Evolutionary conservation across 208 protist genomes (phyloP).

Genomic region (Trichomonas tenax): DNA sequence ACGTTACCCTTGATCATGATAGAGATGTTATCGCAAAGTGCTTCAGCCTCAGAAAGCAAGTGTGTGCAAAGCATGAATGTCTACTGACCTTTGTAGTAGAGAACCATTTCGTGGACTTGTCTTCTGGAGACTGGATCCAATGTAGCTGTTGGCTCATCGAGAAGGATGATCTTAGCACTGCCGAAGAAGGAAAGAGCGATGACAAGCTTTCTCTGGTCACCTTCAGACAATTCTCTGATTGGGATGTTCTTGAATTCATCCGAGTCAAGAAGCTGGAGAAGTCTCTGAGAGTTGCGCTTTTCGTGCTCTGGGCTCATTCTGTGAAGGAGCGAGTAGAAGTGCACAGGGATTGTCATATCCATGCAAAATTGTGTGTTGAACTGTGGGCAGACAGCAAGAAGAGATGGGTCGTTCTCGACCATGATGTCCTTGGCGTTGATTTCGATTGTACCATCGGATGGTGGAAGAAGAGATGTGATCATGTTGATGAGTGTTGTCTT

Average conservation of each 20-base stretch:
- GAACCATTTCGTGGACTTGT: background rate
- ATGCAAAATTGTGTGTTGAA: background rate
- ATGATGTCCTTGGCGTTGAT: background rate
- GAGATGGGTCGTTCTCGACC: background rate
- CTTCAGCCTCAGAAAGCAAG: background rate
- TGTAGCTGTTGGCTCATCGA: slow-evolving; percentile 16
- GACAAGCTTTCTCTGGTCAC: background rate
- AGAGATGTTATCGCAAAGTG: background rate
- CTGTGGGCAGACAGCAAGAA: background rate
- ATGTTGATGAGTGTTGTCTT: slow-evolving; percentile 14
- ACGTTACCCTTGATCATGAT: slow-evolving; percentile 20
- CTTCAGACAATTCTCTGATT: background rate
- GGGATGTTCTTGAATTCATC: background rate
- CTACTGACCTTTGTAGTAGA: background rate
- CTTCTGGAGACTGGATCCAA: background rate
- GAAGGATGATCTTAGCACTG: background rate
- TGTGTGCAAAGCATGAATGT: slow-evolving; percentile 18
- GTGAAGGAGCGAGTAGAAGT: background rate
- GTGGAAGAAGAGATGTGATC: slow-evolving; percentile 23
- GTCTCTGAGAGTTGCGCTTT: background rate
- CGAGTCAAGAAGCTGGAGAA: background rate
- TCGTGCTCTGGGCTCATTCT: background rate
- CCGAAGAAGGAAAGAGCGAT: background rate
- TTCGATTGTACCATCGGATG: slow-evolving; percentile 19
- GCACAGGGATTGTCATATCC: background rate